These are phyloP conservation scores for Candida ortonii DNA, from an alignment of 805 yeast species.

Conservation along the genomic window DNA sequence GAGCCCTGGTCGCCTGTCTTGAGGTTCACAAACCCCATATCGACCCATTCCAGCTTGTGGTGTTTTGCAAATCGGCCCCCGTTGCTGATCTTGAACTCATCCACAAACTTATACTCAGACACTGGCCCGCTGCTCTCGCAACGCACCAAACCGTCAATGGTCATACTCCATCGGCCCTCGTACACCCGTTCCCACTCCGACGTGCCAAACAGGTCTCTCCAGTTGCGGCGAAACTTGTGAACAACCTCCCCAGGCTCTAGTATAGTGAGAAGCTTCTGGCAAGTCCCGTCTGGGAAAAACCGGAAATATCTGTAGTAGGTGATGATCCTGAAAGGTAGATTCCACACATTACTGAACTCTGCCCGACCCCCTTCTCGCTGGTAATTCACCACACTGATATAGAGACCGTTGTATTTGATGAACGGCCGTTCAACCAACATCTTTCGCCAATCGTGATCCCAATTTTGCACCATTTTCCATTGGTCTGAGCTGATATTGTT, in stretches of 20 bases:
- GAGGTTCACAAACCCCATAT: constrained; percentile 47
- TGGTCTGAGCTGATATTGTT: constrained; percentile 37
- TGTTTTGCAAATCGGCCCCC: constrained; percentile 59
- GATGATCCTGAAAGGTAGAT: constrained; percentile 74
- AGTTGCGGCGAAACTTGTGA: constrained; percentile 42
- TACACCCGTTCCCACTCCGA: constrained; percentile 37
- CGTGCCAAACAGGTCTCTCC: constrained; percentile 24
- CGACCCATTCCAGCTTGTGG: constrained; percentile 70
- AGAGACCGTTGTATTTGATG: constrained; percentile 76
- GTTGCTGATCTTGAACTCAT: constrained; percentile 56
- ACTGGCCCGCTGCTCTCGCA: constrained; percentile 58
- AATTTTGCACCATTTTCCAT: constrained; percentile 35
- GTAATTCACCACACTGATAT: constrained; percentile 81
- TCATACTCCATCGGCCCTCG: constrained; percentile 57
- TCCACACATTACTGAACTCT: constrained; percentile 63
- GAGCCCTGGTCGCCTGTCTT: constrained; percentile 18
- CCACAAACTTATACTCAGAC: constrained; percentile 58
- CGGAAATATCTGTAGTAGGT: constrained; percentile 86
- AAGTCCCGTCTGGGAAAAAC: constrained; percentile 75
- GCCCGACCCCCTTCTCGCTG: constrained; percentile 77
- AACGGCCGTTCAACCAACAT: constrained; percentile 71
- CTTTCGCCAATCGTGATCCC: constrained; percentile 44
- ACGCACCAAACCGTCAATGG: constrained; percentile 50
- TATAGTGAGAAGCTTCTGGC: constrained; percentile 65
- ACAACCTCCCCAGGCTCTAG: constrained; percentile 70